Percentiles rank a stretch among this genome's conserved stretches.
phyloP scores from a whole-genome alignment of 805 yeast genomes.

The Scheffersomyces ergatensis region DNA sequence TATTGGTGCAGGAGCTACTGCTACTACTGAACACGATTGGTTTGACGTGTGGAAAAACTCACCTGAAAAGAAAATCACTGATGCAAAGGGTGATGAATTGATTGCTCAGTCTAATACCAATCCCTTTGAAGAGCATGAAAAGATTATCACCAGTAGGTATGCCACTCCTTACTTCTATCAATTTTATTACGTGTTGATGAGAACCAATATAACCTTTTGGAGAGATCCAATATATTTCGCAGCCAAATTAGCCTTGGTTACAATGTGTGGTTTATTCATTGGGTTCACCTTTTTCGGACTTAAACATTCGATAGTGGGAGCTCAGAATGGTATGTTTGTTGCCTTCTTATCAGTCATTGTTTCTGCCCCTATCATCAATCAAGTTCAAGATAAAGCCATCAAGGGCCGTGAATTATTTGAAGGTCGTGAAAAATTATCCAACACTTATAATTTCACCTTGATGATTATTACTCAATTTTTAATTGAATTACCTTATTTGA shows the following conservation, averaged over 20 bases:
- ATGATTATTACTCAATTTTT: slow-evolving; percentile 52
- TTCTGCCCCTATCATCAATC: slow-evolving; percentile 59
- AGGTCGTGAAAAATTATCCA: slow-evolving; percentile 67
- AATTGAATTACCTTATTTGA: slow-evolving; percentile 59
- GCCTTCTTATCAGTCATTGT: slow-evolving; percentile 57
- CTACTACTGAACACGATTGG: slow-evolving; percentile 58
- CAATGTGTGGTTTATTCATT: slow-evolving; percentile 44
- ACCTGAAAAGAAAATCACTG: slow-evolving; percentile 11
- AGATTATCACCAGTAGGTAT: slow-evolving; percentile 7
- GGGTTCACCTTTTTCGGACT: slow-evolving; percentile 19
- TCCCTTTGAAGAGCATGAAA: neutral
- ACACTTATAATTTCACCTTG: slow-evolving; percentile 71
- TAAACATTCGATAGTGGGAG: slow-evolving; percentile 42
- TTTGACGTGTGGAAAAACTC: slow-evolving; percentile 54
- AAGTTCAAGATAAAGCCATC: slow-evolving; percentile 59
- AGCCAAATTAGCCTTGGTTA: slow-evolving; percentile 46
- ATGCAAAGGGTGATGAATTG: slow-evolving; percentile 9
- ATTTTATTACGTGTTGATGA: slow-evolving; percentile 12
- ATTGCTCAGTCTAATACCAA: slow-evolving; percentile 4
- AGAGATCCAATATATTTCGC: slow-evolving; percentile 40
- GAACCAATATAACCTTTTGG: slow-evolving; percentile 26
- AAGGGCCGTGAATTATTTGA: slow-evolving; percentile 62
- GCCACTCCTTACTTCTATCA: slow-evolving; percentile 18
- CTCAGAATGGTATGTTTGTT: slow-evolving; percentile 59
- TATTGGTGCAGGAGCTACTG: slow-evolving; percentile 82